phyloP scores from a whole-genome alignment of 2,329 filamentous ascomycete species.

The Tricladium varicosporioides region DNA sequence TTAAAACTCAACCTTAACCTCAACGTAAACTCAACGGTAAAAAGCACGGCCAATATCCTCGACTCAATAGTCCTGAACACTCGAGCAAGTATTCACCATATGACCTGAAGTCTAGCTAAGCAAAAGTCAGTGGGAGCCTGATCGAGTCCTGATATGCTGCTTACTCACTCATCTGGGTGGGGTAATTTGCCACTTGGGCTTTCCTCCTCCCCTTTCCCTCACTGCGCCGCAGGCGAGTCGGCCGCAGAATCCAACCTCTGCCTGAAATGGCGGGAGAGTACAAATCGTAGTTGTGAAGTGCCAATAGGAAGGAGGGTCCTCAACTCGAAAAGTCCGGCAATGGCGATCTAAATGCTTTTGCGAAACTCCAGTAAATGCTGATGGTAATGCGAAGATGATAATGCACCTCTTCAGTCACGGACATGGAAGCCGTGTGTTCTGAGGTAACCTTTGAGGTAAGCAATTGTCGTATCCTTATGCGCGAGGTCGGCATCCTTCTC shows the following conservation, averaged over 20 bases:
- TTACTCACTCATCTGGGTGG: not conserved
- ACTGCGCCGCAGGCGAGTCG: no score
- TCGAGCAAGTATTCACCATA: no score
- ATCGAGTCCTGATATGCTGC: not conserved
- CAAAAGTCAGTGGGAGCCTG: not conserved
- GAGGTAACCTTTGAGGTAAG: slow-evolving; percentile 16
- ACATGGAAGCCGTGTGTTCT: slow-evolving; percentile 20
- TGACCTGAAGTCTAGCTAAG: not conserved
- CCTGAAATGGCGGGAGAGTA: not conserved
- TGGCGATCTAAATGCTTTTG: not conserved
- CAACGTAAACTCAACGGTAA: no score
- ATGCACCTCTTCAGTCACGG: slow-evolving; percentile 11
- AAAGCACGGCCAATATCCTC: no score
- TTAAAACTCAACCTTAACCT: no score
- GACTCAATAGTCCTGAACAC: no score
- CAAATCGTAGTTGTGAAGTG: not conserved
- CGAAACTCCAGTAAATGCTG: not conserved
- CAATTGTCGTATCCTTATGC: not conserved
- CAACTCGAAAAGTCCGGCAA: not conserved
- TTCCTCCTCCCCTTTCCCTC: not conserved
- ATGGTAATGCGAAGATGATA: no score
- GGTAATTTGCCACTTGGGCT: not conserved
- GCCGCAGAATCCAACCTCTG: not conserved
- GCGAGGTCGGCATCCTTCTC: not conserved
- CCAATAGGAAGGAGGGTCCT: not conserved